Percentiles rank a stretch among this genome's conserved stretches.
Conservation (phyloP, 2,329 filamentous ascomycete genomes). For the Ambrosiella beaveri region DNA sequence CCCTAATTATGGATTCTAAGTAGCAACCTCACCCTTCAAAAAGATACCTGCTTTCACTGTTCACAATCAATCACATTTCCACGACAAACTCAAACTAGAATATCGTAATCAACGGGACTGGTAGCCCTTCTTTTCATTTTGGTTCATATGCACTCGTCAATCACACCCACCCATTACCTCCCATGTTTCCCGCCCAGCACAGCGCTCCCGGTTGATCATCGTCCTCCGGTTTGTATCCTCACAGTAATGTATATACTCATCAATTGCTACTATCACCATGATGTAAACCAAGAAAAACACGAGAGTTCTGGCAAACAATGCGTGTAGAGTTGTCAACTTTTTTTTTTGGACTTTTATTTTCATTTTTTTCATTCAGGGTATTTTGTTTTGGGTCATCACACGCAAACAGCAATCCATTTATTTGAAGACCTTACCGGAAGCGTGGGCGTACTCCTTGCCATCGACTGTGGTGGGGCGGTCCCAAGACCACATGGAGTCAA, state of each 20-base stretch:
- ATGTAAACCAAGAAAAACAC: background rate
- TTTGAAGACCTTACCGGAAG: slow-evolving; percentile 98
- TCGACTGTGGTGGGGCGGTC: slow-evolving; percentile 64
- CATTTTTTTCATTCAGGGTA: slow-evolving; percentile 11
- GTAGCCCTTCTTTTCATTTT: slow-evolving; percentile 5
- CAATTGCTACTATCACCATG: slow-evolving; percentile 7
- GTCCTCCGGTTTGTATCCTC: slow-evolving; percentile 11
- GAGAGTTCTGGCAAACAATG: background rate
- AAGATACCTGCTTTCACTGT: background rate
- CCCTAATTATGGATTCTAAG: background rate
- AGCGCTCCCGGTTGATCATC: slow-evolving; percentile 1
- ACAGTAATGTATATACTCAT: slow-evolving; percentile 14
- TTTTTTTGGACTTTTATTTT: slow-evolving; percentile 8
- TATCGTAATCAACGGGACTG: slow-evolving; percentile 4
- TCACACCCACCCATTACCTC: background rate
- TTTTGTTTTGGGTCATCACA: slow-evolving; percentile 13
- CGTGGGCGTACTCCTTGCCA: slow-evolving; percentile 79
- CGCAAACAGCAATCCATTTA: slow-evolving; percentile 32
- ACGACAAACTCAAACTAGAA: background rate
- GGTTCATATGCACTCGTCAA: background rate
- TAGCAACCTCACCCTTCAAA: background rate
- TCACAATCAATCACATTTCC: background rate
- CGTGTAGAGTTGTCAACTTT: slow-evolving; percentile 1
- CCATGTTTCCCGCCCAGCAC: background rate
- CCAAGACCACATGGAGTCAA: slow-evolving; percentile 82